Percentiles rank a stretch among this genome's conserved stretches.
phyloP scores from a whole-genome alignment of 2,329 filamentous ascomycete genomes.

The Paraconiothyrium sp. region DNA sequence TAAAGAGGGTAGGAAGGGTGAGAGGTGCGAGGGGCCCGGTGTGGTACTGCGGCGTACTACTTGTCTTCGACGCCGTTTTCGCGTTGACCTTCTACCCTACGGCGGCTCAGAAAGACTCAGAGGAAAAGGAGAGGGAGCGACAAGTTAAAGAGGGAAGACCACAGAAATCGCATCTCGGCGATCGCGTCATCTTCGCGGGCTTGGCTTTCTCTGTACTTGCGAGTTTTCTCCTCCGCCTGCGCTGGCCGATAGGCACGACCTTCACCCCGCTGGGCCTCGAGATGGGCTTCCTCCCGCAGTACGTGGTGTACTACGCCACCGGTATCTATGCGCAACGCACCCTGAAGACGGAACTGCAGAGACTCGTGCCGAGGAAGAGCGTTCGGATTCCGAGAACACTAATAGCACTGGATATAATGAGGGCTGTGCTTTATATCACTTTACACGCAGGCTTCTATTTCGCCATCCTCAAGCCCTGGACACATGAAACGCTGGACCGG shows the following conservation, averaged over 20 bases:
- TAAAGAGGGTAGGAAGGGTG: constrained; percentile 13
- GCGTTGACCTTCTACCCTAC: background rate
- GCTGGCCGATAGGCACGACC: constrained; percentile 20
- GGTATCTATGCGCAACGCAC: constrained; percentile 20
- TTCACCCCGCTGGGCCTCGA: constrained; percentile 22
- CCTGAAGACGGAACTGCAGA: background rate
- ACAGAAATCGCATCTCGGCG: background rate
- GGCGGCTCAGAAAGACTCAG: background rate
- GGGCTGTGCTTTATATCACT: background rate
- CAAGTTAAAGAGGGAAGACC: background rate
- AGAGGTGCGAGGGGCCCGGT: constrained; percentile 29
- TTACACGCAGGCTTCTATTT: background rate
- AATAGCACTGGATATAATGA: background rate
- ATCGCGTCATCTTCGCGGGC: constrained; percentile 5
- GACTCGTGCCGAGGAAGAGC: background rate
- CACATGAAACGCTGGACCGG: background rate
- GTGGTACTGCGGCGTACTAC: constrained; percentile 31
- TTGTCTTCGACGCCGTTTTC: constrained; percentile 29
- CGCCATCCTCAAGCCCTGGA: background rate
- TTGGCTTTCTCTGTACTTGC: constrained; percentile 1
- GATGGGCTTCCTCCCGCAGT: constrained; percentile 28
- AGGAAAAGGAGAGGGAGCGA: background rate
- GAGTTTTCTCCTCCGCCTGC: constrained; percentile 22
- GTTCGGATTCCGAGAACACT: background rate
- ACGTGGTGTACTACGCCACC: constrained; percentile 26